These are phyloP conservation scores for Friedmanniomyces endolithicus DNA, from an alignment of 495 filamentous ascomycete genomes.

Conservation along the genomic window DNA sequence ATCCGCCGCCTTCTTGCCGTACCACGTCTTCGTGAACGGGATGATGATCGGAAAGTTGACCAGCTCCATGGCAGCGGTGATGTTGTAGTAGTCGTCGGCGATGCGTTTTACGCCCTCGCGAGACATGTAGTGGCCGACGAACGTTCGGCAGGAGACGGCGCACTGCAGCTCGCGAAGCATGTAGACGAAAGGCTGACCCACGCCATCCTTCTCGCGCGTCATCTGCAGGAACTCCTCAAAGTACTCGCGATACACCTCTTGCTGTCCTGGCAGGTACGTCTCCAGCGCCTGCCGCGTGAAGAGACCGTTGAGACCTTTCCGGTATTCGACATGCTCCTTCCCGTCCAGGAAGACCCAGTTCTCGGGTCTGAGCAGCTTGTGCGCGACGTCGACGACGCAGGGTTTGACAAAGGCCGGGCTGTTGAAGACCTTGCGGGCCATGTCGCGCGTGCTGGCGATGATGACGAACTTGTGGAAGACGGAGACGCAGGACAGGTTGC, in stretches of 20 bases:
- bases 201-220: slow-evolving; percentile 53
- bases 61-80: slow-evolving; percentile 89
- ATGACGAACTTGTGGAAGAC: slow-evolving; percentile 99
- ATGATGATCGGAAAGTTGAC: slow-evolving; percentile 98
- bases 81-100: slow-evolving; percentile 89
- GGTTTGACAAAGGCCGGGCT: slow-evolving; percentile 86
- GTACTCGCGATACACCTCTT: slow-evolving; percentile 81
- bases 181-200: slow-evolving; percentile 77
- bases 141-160: slow-evolving; percentile 86
- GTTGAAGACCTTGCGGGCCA: slow-evolving; percentile 96
- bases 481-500: slow-evolving; percentile 85
- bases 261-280: slow-evolving; percentile 79
- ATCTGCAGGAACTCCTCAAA: slow-evolving; percentile 65
- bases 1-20: slow-evolving; percentile 88
- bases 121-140: slow-evolving; percentile 89
- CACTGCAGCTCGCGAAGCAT: slow-evolving; percentile 94
- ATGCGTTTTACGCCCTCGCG: slow-evolving; percentile 88
- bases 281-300: slow-evolving; percentile 87
- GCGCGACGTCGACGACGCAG: slow-evolving; percentile 88
- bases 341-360: slow-evolving; percentile 99
- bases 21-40: slow-evolving; percentile 92
- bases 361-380: slow-evolving; percentile 79
- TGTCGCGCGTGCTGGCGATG: slow-evolving; percentile 88
- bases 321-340: slow-evolving; percentile 88
- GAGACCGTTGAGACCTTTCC: slow-evolving; percentile 87